Evolutionary conservation across 2,329 filamentous ascomycete genomes (phyloP).

Genomic region (Fusarium sterilihyphosum): DNA sequence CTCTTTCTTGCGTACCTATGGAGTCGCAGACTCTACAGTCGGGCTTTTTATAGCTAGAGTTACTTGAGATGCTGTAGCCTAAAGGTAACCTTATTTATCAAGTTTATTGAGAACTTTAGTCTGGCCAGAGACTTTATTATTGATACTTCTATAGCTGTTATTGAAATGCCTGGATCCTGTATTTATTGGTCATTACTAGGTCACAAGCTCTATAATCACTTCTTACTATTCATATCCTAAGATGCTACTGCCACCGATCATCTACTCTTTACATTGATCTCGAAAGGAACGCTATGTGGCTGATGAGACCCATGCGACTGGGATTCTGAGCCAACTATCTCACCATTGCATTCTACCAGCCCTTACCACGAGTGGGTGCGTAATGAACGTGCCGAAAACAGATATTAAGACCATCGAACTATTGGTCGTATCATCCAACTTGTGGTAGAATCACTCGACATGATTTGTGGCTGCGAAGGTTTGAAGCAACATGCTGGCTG

Average conservation of each 20-base stretch:
- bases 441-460: not conserved
- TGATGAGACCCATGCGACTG: not conserved
- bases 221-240: not conserved
- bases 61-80: too few relatives aligned
- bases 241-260: not conserved
- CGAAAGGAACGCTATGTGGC: not conserved
- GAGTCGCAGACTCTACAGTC: too few relatives aligned
- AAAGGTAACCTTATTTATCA: too few relatives aligned
- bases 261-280: not conserved
- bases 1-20: too few relatives aligned
- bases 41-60: too few relatives aligned
- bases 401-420: not conserved
- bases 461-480: conserved; percentile 6
- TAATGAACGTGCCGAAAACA: conserved; percentile 5
- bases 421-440: not conserved
- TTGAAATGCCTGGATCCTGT: too few relatives aligned
- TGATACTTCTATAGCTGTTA: too few relatives aligned
- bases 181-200: too few relatives aligned
- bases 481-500: conserved; percentile 11
- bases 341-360: not conserved
- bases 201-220: not conserved
- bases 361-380: not conserved
- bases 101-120: too few relatives aligned
- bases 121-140: too few relatives aligned
- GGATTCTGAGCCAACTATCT: conserved; percentile 12